A percentile compares a stretch with the other conserved stretches of the same genome.
Conservation (phyloP, 2,329 filamentous ascomycete species). For the Hypoxylon sp. region DNA sequence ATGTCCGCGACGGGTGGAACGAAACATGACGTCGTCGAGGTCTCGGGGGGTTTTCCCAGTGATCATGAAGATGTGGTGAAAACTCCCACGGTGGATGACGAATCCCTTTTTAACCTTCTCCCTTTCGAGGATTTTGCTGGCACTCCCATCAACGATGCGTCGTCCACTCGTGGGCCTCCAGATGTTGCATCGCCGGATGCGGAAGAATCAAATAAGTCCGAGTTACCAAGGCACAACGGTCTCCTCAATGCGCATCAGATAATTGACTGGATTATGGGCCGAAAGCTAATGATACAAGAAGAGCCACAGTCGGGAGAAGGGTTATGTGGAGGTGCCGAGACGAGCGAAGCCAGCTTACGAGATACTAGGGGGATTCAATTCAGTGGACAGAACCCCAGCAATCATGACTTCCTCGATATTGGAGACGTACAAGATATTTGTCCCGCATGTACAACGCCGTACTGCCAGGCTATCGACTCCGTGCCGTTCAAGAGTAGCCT, state of each 20-base stretch:
- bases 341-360: not conserved
- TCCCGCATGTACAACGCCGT: conserved; percentile 49
- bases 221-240: conserved; percentile 9
- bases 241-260: conserved; percentile 27
- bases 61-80: conserved; percentile 9
- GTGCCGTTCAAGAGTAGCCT: conserved; percentile 49
- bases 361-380: not conserved
- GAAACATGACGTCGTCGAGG: not conserved
- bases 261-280: conserved; percentile 39
- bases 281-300: conserved; percentile 16
- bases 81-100: conserved; percentile 8
- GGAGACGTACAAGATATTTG: conserved; percentile 48
- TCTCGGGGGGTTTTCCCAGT: conserved; percentile 15
- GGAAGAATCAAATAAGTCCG: not conserved
- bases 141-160: not conserved
- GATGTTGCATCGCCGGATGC: not conserved
- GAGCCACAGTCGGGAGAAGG: not conserved
- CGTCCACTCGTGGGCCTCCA: not conserved
- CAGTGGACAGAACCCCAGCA: not conserved
- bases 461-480: conserved; percentile 48
- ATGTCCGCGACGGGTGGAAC: conserved; percentile 15
- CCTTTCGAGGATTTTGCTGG: conserved; percentile 32
- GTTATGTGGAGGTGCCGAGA: not conserved
- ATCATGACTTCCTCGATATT: conserved; percentile 44
- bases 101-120: conserved; percentile 31